phyloP scores from a whole-genome alignment of 164 flowering plant genomes.

The Nymphaea colorata region DNA sequence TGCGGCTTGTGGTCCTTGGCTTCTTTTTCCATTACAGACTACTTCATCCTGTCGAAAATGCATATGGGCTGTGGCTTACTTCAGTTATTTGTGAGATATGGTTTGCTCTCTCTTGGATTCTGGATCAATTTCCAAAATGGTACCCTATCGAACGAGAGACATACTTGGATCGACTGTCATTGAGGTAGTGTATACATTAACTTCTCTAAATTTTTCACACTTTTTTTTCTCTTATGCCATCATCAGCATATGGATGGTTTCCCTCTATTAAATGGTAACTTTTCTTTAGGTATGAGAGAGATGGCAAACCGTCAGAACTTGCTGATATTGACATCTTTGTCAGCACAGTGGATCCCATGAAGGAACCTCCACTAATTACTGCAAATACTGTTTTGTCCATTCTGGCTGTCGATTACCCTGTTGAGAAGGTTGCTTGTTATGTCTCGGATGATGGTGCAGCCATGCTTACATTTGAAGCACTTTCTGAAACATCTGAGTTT shows the following conservation, averaged over 20 bases:
- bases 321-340: constrained; percentile 95
- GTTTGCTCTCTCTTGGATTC: constrained; percentile 93
- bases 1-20: constrained; percentile 68
- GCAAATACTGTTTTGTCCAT: constrained; percentile 92
- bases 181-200: constrained; percentile 33
- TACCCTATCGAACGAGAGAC: constrained; percentile 88
- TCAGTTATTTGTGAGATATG: constrained; percentile 96
- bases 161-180: constrained; percentile 78
- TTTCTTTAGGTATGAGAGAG: constrained; percentile 61
- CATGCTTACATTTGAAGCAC: constrained; percentile 88
- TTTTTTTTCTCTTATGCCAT: not conserved
- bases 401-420: constrained; percentile 95
- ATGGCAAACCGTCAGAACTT: constrained; percentile 85
- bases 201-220: not conserved
- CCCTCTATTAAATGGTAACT: not conserved
- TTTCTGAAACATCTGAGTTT: constrained; percentile 84
- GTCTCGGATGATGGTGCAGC: constrained; percentile 97
- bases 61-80: constrained; percentile 69
- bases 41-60: constrained; percentile 76
- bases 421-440: constrained; percentile 92
- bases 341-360: constrained; percentile 92
- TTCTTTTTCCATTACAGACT: constrained; percentile 85
- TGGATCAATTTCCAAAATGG: constrained; percentile 97
- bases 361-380: constrained; percentile 95
- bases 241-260: too few species aligned